Evolutionary conservation across 2,329 filamentous ascomycete species (phyloP).

Genomic region (Teratosphaeriaceae sp.): DNA sequence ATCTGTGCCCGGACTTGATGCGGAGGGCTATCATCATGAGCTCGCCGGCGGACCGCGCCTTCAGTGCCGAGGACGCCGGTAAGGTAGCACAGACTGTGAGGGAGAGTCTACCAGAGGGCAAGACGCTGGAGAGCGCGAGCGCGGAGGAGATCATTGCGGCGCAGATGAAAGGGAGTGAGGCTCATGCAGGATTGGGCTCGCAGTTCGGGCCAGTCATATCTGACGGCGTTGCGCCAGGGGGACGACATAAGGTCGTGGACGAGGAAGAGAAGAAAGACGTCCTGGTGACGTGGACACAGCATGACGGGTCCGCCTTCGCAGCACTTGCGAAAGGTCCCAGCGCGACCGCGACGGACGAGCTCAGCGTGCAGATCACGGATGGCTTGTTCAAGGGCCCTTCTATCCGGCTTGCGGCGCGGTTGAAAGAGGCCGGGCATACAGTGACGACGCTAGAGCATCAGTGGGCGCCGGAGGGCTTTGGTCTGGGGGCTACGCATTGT

Average conservation of each 20-base stretch:
- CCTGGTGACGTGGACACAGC: slow-evolving; percentile 2
- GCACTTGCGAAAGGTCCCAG: neutral
- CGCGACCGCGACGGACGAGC: neutral
- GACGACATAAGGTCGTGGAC: neutral
- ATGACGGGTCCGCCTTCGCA: slow-evolving; percentile 2
- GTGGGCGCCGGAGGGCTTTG: neutral
- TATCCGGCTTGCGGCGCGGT: neutral
- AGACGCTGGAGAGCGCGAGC: neutral
- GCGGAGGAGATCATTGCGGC: neutral
- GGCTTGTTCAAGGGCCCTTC: slow-evolving; percentile 2
- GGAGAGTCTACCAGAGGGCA: neutral
- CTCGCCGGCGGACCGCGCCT: neutral
- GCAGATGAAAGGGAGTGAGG: neutral
- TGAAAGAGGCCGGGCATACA: neutral
- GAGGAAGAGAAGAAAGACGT: neutral
- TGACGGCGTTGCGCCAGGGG: neutral
- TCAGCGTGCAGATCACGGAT: slow-evolving; percentile 1
- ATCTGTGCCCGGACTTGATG: neutral
- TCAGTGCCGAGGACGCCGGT: neutral
- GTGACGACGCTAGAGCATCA: slow-evolving; percentile 1
- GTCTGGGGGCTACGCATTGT: slow-evolving; percentile 3
- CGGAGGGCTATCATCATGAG: slow-evolving; percentile 1
- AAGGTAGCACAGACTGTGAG: neutral
- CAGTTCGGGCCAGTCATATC: slow-evolving; percentile 1
- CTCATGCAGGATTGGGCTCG: neutral